Base-by-base conservation (phyloP, 2,329 filamentous ascomycete genomes). In the Botrytis medusae region DNA sequence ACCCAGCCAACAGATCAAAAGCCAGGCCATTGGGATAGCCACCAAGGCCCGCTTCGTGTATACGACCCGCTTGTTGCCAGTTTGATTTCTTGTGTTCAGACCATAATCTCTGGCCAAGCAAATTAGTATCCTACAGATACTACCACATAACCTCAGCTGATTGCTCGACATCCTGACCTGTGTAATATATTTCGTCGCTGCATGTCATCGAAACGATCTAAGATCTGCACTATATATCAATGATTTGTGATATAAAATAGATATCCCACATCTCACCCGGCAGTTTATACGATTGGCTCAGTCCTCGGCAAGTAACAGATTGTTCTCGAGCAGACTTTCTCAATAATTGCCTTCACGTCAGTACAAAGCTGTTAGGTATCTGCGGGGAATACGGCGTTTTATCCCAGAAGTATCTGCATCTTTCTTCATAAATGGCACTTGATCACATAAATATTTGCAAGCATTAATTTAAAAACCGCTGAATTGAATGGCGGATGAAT, bases 11-110 rank as follows among this genome's bases (percentile, higher is more conserved):
- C 40, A 64, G 40, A 40, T 20, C 18, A 64, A 29, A n/a, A 57
- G 37, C 65, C 65, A 69, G 65, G 37, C 25, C 34, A 44, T 20
- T 69, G 65, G 65, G 51, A 69, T 42, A 44, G 48, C 37, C 65
- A 57, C n/a, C n/a, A 29, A 57, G 48, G 37, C 25, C 40, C 22
- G 65, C 34, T 37, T 44, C 48, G 54, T 42, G 65, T 37, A 69
- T 44, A 69, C 25, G n/a, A 57, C n/a, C 37, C 10, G 65, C n/a
- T 48, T 22, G 34, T 69, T 40, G 44, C 37, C 57, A 68, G 8
- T 32, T 10, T 42, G 34, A 40, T 54, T 42, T 29, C 18, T 29
- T n/a, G 20, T n/a, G 16, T 57, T 57, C 65, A 68, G 65, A 37
- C 32, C 48, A 32, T 68, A 32, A 42, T 42, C 18, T 57, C n/a